Evolutionary conservation across 2,329 filamentous ascomycete species (phyloP).

Genomic region (Diaporthe caulivora): DNA sequence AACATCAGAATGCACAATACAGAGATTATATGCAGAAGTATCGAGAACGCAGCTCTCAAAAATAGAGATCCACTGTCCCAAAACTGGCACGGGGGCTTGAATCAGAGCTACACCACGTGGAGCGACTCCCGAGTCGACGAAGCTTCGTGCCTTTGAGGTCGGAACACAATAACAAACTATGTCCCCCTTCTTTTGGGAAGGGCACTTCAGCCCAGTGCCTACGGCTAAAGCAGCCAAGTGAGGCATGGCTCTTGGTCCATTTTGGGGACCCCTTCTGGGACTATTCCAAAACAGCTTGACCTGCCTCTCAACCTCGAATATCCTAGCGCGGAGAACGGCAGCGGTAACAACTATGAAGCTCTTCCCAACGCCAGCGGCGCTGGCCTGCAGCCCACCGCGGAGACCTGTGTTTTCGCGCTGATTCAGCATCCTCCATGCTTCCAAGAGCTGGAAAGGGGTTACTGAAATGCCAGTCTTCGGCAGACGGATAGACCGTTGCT

Average conservation of each 20-base stretch:
- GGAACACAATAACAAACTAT: not conserved
- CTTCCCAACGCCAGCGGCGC: fast-evolving
- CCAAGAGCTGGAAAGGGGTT: not conserved
- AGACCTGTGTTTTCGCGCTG: not conserved
- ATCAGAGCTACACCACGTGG: not conserved
- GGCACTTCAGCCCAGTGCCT: not conserved
- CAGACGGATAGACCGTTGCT: not conserved
- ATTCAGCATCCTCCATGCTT: not conserved
- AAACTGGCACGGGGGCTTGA: not conserved
- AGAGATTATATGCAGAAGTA: not conserved
- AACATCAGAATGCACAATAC: not conserved
- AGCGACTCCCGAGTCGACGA: not conserved
- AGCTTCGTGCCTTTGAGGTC: not conserved
- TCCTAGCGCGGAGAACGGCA: fast-evolving
- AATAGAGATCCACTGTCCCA: not conserved
- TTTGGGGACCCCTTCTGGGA: not conserved
- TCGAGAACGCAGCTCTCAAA: not conserved
- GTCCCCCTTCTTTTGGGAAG: not conserved
- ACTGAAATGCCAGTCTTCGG: not conserved
- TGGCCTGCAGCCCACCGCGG: not conserved
- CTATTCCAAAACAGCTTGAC: not conserved
- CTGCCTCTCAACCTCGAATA: not conserved
- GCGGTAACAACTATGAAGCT: fast-evolving
- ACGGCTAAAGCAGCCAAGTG: not conserved
- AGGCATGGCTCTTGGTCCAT: not conserved